Base-by-base conservation (phyloP, 306 rosid genomes). In the Phaseolus lunatus region DNA sequence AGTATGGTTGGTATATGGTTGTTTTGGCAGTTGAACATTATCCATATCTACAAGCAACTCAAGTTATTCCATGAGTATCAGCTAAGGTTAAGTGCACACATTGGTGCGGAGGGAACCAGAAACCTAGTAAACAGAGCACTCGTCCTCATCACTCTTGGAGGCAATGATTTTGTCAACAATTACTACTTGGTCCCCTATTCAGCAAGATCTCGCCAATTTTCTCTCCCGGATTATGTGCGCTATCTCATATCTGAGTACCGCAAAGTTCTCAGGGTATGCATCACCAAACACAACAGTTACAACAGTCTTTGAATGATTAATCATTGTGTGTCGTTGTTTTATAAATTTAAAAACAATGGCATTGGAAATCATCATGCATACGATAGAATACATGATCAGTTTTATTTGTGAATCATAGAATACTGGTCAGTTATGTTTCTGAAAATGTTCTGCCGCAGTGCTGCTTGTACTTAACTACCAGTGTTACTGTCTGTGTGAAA, bases 151-250 rank as follows among this genome's bases (percentile, higher is more conserved):
- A 93, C 96, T 22, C 89, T 91, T 9, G 98, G 98, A 4, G 98
- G 98, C 48, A 93, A 93, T 33, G 98, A 93, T 72, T 93, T 93
- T 71, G 98, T 93, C 24, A 93, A 93, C 89, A 93, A 93, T 64
- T 93, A 89, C 78, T 93, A 91, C 70, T 79, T 91, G 79, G 87
- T 93, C 3, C 98, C 96, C 2, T 90, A 39, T 83, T 93, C 96
- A 1, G 90, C 90, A 18, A 89, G 98, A 86, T 93, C 97, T 73
- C 97, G 96, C 35, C 96, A 92, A 27, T 92, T 71, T 62, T 57
- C 97, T 68, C 97, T 92, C 26, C 97, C 97, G 0, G 90, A 92
- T 49, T 92, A 90, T 39, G 96, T 92, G 13, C 85, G 84, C 31
- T 90, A 81, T 43, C 24, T 92, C 82, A 85, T 92, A 0, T 90